Percentiles rank a stretch among this genome's conserved stretches.
Conservation (phyloP, 176 grass and related monocot species). For the Oryza brachyantha region DNA sequence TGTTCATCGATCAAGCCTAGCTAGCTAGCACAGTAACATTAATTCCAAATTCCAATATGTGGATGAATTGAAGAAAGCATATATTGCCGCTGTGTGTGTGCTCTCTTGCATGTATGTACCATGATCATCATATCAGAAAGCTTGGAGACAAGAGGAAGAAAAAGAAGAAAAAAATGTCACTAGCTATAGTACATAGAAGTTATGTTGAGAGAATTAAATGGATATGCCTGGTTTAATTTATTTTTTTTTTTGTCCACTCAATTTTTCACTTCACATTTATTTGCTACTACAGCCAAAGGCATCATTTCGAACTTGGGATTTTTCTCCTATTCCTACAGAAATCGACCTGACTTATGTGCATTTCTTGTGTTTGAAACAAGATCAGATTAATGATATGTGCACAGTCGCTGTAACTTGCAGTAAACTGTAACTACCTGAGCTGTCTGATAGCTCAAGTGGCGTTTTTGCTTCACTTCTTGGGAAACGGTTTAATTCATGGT, state of each 20-base stretch:
- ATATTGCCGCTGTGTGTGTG: background rate
- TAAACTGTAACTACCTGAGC: slow-evolving; percentile 11
- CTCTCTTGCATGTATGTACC: slow-evolving; percentile 22
- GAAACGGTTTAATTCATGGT: background rate
- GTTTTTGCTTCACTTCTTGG: background rate
- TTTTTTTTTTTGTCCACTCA: background rate
- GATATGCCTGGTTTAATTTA: background rate
- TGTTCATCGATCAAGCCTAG: background rate
- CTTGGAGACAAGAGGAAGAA: background rate
- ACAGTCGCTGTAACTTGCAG: background rate
- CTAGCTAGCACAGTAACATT: background rate
- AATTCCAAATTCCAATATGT: background rate
- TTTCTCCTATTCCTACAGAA: background rate
- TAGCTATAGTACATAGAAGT: slow-evolving; percentile 34
- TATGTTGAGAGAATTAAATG: slow-evolving; percentile 19
- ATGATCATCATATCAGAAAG: background rate
- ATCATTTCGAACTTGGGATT: too few species aligned
- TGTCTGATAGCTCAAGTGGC: background rate
- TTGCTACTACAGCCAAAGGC: background rate
- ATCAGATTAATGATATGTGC: background rate
- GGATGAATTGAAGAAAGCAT: slow-evolving; percentile 4
- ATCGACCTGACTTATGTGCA: background rate
- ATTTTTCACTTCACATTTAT: background rate
- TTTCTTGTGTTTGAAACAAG: background rate
- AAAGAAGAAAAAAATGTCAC: background rate